Percentiles rank a stretch among this genome's conserved stretches.
phyloP scores from a whole-genome alignment of 495 filamentous ascomycete species.

The Lichenothelia convexa region DNA sequence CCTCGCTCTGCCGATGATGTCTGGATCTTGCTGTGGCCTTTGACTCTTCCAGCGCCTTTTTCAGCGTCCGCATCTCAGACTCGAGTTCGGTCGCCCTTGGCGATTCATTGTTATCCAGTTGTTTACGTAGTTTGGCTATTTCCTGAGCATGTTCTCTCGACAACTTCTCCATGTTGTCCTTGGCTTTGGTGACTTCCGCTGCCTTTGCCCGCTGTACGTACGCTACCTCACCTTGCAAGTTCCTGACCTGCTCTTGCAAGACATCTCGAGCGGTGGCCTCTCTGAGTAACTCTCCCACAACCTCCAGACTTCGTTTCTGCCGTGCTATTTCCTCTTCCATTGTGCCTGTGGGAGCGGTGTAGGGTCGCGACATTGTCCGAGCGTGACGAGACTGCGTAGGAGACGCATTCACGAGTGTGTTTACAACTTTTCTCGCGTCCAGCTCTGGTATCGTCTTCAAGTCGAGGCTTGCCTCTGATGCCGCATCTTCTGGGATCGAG shows the following conservation, averaged over 20 bases:
- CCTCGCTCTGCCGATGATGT: neutral
- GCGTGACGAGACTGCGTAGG: too few relatives aligned
- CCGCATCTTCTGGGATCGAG: too few relatives aligned
- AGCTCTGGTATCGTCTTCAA: too few relatives aligned
- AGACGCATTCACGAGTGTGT: too few relatives aligned
- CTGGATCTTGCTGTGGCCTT: neutral
- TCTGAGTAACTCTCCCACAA: neutral
- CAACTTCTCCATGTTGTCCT: neutral
- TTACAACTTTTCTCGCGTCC: too few relatives aligned
- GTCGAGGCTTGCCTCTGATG: too few relatives aligned
- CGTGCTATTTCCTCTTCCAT: too few relatives aligned
- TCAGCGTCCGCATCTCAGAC: neutral
- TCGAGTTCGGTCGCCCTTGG: neutral
- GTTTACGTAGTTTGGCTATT: neutral
- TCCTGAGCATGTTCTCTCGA: neutral
- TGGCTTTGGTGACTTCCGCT: neutral
- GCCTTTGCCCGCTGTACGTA: neutral
- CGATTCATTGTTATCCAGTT: neutral
- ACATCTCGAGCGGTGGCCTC: neutral
- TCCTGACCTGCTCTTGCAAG: neutral
- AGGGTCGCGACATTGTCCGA: too few relatives aligned
- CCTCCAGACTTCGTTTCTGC: constrained; percentile 1
- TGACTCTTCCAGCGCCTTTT: neutral
- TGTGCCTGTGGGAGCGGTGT: too few relatives aligned
- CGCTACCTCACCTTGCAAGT: neutral